A percentile compares a stretch with the other conserved stretches of the same genome.
These are phyloP conservation scores for Globisporangium ultimum DNA, from an alignment of 352 stramenopile genomes.

Conservation along the genomic window DNA sequence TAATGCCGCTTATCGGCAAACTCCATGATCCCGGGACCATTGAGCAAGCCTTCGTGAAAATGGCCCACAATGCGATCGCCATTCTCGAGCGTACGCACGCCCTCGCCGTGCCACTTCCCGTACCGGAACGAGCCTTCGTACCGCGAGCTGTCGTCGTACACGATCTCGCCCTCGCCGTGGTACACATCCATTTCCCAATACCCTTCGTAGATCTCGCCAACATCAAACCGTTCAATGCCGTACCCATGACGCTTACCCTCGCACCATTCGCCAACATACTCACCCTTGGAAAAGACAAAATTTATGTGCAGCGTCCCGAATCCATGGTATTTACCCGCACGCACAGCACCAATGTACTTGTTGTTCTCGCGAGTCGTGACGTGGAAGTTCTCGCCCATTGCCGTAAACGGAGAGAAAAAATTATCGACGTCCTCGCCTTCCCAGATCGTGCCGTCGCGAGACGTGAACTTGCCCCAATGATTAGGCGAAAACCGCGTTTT, in stretches of 20 bases:
- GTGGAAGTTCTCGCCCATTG: slow-evolving; percentile 50
- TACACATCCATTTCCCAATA: slow-evolving; percentile 70
- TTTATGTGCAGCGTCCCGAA: slow-evolving; percentile 66
- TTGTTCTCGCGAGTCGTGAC: slow-evolving; percentile 44
- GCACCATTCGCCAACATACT: slow-evolving; percentile 84
- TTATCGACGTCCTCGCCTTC: slow-evolving; percentile 77
- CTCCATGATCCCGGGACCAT: slow-evolving; percentile 50
- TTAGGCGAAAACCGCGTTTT: slow-evolving; percentile 41
- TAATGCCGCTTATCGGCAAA: slow-evolving; percentile 76
- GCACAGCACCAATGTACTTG: slow-evolving; percentile 53
- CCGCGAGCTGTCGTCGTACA: slow-evolving; percentile 64
- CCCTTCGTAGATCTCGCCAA: slow-evolving; percentile 73
- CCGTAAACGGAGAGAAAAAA: slow-evolving; percentile 76
- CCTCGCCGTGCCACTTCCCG: slow-evolving; percentile 70
- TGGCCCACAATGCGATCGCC: slow-evolving; percentile 58
- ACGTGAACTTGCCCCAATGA: slow-evolving; percentile 80
- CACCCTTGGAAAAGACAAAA: slow-evolving; percentile 52
- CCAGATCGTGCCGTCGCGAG: slow-evolving; percentile 66
- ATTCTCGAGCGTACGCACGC: slow-evolving; percentile 51
- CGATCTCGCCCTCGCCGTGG: slow-evolving; percentile 61
- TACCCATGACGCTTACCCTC: slow-evolving; percentile 77
- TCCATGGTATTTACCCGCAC: slow-evolving; percentile 63
- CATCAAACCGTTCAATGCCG: slow-evolving; percentile 76
- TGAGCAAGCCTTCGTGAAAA: slow-evolving; percentile 58
- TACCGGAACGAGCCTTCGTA: slow-evolving; percentile 65